Percentiles rank a stretch among this genome's conserved stretches.
Evolutionary conservation across 1,284 basidiomycete species (phyloP).

Genomic region (Fomitopsis palustris): DNA sequence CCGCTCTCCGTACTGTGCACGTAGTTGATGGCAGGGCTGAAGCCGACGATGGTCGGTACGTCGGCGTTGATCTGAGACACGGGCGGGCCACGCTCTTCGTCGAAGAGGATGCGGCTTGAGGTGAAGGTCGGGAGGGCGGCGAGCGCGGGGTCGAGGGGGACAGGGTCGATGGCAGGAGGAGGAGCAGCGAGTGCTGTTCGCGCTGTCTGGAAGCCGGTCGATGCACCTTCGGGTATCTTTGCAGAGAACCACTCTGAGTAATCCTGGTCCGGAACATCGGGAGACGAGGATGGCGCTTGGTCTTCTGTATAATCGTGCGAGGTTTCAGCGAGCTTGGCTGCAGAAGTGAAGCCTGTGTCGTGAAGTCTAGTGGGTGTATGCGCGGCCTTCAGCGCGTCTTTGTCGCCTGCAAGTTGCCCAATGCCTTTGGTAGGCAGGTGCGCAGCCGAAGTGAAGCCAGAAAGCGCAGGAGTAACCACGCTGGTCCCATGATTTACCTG

Average conservation of each 20-base stretch:
- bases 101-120: not conserved
- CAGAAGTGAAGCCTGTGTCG: constrained; percentile 13
- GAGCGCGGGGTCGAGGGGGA: constrained; percentile 8
- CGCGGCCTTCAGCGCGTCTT: constrained; percentile 8
- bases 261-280: constrained; percentile 42
- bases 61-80: not conserved
- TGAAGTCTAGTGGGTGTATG: not conserved
- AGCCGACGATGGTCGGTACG: constrained; percentile 1
- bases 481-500: not conserved
- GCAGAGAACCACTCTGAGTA: constrained; percentile 56
- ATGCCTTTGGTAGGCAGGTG: not conserved
- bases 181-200: constrained; percentile 9
- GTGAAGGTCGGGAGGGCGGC: constrained; percentile 5
- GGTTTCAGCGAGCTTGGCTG: constrained; percentile 4
- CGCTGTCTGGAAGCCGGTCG: constrained; percentile 23
- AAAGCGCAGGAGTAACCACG: not conserved
- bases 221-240: constrained; percentile 11
- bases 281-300: constrained; percentile 32
- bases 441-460: not conserved
- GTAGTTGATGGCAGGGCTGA: constrained; percentile 13
- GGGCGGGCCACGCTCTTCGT: not conserved
- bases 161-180: not conserved
- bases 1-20: not conserved
- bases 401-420: constrained; percentile 11
- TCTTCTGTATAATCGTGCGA: not conserved